Percentiles rank a stretch among this genome's conserved stretches.
These are phyloP conservation scores for Fusarium redolens DNA, from an alignment of 2,329 filamentous ascomycete species.

Conservation along the genomic window DNA sequence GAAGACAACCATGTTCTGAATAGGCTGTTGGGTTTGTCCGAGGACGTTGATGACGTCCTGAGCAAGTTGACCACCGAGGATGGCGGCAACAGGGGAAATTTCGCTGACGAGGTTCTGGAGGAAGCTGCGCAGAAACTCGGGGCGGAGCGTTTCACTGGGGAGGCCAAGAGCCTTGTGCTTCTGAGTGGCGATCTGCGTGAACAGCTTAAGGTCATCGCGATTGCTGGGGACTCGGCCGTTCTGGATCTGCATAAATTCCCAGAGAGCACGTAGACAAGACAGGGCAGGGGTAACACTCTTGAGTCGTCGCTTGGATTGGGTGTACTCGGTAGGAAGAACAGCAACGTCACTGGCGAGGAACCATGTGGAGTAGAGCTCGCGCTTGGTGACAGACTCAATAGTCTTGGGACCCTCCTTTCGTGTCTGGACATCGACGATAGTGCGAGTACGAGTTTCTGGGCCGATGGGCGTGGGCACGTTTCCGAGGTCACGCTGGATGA, in stretches of 20 bases:
- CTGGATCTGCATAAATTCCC: constrained; percentile 77
- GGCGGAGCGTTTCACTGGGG: constrained; percentile 73
- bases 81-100: constrained; percentile 86
- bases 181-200: constrained; percentile 81
- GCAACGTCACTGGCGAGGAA: constrained; percentile 84
- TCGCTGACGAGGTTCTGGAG: constrained; percentile 87
- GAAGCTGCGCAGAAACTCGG: constrained; percentile 84
- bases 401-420: constrained; percentile 75
- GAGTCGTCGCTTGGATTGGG: constrained; percentile 73
- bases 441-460: constrained; percentile 81
- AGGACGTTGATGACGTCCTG: constrained; percentile 98
- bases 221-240: constrained; percentile 65
- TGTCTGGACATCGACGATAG: constrained; percentile 76
- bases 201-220: constrained; percentile 76
- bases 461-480: constrained; percentile 73
- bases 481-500: constrained; percentile 84
- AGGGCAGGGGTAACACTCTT: constrained; percentile 85
- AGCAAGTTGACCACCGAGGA: constrained; percentile 88
- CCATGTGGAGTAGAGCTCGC: constrained; percentile 89
- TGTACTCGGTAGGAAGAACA: constrained; percentile 75
- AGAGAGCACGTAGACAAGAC: constrained; percentile 87
- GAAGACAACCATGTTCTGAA: constrained; percentile 94
- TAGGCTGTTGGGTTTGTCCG: constrained; percentile 88
- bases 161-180: constrained; percentile 81
- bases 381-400: constrained; percentile 89